Evolutionary conservation across 73 alveolate species (phyloP).

Genomic region (Paramecium pentaurelia): DNA sequence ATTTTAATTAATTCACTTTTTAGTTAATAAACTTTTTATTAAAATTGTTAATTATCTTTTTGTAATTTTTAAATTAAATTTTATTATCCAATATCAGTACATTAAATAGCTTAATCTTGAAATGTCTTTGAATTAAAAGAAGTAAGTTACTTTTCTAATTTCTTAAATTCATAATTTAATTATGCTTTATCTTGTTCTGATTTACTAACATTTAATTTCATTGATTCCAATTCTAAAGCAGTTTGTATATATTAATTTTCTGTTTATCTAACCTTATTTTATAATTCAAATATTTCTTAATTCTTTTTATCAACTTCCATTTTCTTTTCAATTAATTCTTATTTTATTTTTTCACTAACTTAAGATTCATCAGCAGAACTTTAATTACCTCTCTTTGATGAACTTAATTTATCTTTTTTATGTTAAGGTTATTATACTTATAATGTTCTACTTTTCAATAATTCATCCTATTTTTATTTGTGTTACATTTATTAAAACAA

Average conservation of each 20-base stretch:
- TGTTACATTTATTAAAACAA: neutral
- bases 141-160: neutral
- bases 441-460: neutral
- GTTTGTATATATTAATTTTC: neutral
- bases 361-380: slow-evolving; percentile 1
- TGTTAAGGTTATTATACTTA: neutral
- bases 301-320: neutral
- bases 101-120: neutral
- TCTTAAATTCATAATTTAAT: neutral
- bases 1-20: neutral
- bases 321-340: neutral
- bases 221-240: neutral
- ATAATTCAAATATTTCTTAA: neutral
- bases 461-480: neutral
- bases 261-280: neutral
- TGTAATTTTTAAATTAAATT: neutral
- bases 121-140: neutral
- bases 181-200: neutral
- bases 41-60: neutral
- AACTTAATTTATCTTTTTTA: neutral
- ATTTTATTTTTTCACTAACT: neutral
- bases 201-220: neutral
- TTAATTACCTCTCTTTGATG: neutral
- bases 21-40: neutral
- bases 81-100: neutral